Base-by-base conservation (phyloP, 768 basidiomycete species). In the Serendipita sp. region DNA sequence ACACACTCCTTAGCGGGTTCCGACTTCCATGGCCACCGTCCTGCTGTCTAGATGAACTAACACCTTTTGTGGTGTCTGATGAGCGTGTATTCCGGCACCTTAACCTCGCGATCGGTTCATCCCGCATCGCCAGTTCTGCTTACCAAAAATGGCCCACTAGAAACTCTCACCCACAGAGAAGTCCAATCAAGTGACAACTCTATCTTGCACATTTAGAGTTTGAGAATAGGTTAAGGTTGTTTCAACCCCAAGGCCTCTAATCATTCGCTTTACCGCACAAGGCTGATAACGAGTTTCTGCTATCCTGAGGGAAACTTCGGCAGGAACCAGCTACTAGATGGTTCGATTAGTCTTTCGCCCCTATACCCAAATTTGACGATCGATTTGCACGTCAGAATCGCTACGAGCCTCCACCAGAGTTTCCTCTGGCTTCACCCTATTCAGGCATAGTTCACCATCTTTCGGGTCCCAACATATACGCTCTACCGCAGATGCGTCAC, bases 321-420 rank as follows among this genome's bases (percentile, higher is more conserved):
- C 83, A 84, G 86, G 85, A 88, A 88, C 85, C 85, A 88, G 86
- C 85, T 86, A 88, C 85, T 87, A 86, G 80, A 88, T 86, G 86
- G 86, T 87, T 88, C 85, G 85, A 89, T 89, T 88, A 86, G 87
- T 89, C 88, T 89, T 89, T 89, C 85, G 84, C 86, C 88, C 87
- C 87, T 88, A 89, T 88, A 88, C 86, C 85, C 86, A 88, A 86
- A 85, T 89, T 86, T 79, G 84, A 88, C 86, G 84, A 89, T 88
- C 84, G 86, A 89, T 89, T 89, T 89, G 88, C 88, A 89, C 85
- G 85, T 88, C 88, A 89, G 88, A 88, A 89, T 85, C 83, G 86
- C 88, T 89, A 86, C 84, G 83, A 86, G 85, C 87, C 85, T 88
- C 86, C 86, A 89, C 85, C 87, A 88, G 86, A 86, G 88, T 89